Base-by-base conservation (phyloP, 805 yeast genomes). In the Metschnikowia santaceciliae region DNA sequence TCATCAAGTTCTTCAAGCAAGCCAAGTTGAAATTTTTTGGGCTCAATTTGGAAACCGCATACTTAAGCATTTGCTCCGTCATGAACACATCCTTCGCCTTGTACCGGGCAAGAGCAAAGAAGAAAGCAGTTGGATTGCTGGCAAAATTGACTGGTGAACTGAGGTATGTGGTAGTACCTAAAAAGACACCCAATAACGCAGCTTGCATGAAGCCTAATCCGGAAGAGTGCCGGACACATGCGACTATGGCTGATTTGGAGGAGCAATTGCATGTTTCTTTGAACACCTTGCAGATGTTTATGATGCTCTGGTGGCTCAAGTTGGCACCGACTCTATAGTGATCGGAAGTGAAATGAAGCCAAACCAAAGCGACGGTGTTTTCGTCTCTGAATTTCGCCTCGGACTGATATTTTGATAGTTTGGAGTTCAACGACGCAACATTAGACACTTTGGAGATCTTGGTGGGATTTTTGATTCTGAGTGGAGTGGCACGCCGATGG, bases 171-270 rank as follows among this genome's bases (percentile, higher is more conserved):
- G 96, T 79, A 0, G 94, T 81, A 0, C 99, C 99, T 50, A 88
- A 70, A 61, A 84, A 94, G 0, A 86, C 83, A 4, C 99, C 99
- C 56, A 94, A 65, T 35, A 91, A 68, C 49, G 83, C 83, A n/a
- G 96, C 79, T 65, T 90, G 92, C 26, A 94, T 70, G 63, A 94
- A 91, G 0, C 99, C 99, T 26, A 92, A 67, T 0, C 97, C 97
- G 2, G 79, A 69, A 1, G 89, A 81, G 58, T 91, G 92, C 41
- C 95, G 81, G 7, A 89, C 95, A 66, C 96, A 84, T 0, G 96
- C 96, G 39, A 92, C 75, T 6, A 94, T 74, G 0, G 97, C 85
- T 38, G 82, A 80, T 33, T 79, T 77, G 37, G 87, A 79, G 13
- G 84, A 77, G 69, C 94, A 75, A 54, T 89, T 92, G 61, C 96